Evolutionary conservation across 2,329 filamentous ascomycete genomes (phyloP).

Genomic region (Cercospora brassicicola): DNA sequence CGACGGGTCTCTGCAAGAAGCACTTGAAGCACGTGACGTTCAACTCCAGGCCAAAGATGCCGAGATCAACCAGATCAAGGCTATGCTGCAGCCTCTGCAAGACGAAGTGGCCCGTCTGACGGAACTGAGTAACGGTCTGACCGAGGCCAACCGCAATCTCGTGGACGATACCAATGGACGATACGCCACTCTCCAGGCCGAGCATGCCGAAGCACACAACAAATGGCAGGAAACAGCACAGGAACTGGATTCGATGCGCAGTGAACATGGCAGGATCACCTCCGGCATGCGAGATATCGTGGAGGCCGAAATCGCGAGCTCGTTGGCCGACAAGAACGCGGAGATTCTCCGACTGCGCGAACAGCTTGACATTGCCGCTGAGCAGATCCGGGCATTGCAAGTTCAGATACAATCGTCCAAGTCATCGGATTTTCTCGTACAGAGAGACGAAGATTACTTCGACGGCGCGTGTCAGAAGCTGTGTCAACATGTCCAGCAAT

Average conservation of each 20-base stretch:
- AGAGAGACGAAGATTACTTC: constrained; percentile 92
- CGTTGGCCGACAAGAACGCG: constrained; percentile 76
- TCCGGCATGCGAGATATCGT: constrained; percentile 64
- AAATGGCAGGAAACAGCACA: constrained; percentile 60
- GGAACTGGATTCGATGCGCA: constrained; percentile 68
- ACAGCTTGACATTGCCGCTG: constrained; percentile 71
- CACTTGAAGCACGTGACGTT: constrained; percentile 64
- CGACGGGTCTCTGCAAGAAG: constrained; percentile 50
- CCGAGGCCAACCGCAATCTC: constrained; percentile 74
- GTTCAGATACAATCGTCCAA: constrained; percentile 59
- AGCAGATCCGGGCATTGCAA: constrained; percentile 61
- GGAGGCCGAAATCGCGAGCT: constrained; percentile 60
- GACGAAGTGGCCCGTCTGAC: constrained; percentile 77
- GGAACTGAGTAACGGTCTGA: constrained; percentile 78
- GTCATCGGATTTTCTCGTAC: constrained; percentile 70
- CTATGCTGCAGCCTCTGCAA: constrained; percentile 75
- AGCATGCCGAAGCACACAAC: constrained; percentile 58
- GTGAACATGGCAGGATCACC: constrained; percentile 62
- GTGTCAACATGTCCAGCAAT: constrained; percentile 93
- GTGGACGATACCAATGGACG: constrained; percentile 73
- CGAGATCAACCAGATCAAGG: constrained; percentile 74
- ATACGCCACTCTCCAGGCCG: constrained; percentile 64
- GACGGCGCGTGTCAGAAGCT: constrained; percentile 90
- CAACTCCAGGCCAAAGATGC: constrained; percentile 78
- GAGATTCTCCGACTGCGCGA: constrained; percentile 76